Evolutionary conservation across 805 yeast genomes (phyloP), one percentile per base, ranked within the genome.

Genomic region (Jamesozyma piceae): DNA sequence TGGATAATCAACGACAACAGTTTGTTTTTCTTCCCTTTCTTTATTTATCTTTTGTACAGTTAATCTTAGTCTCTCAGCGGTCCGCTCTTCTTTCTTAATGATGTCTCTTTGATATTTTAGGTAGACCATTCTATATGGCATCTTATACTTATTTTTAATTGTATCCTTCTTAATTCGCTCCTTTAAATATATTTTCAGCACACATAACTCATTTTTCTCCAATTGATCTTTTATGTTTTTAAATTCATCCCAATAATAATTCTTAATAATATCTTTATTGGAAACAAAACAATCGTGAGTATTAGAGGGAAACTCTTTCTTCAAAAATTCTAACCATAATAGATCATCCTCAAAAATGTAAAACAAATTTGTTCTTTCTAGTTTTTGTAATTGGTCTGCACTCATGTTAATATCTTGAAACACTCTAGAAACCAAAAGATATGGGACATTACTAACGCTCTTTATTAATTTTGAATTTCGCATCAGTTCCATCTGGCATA

Each of bases 261-360:
- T 42, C 15, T 28, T 35, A 14, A 62, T 53, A n/a, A 28, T 46
- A 19, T 47, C 53, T 38, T 50, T 54, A 39, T 54, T 55, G 3
- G 60, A 49, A 1, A 62, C 52, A 43, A 42, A 67, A 5, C 57
- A 44, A 21, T 61, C 63, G 26, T 53, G 60, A 4, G 58, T 53
- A 49, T 62, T 56, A n/a, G 55, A 55, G 1, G 69, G 67, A 45
- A 61, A 67, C 19, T 68, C 65, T 31, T 46, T 53, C 37, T 50
- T 52, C 6, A 68, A 37, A 19, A 63, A 43, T 2, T 48, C 42
- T 3, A 43, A 43, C 72, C 72, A 68, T 2, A 64, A 43, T 10
- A 59, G 60, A 37, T 65, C 69, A 48, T 67, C 71, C 31, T 68
- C 71, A 35, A 68, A 55, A 1, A 66, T 49, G 21, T 63, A 51